Evolutionary conservation across 164 flowering plant genomes (phyloP).

Genomic region (Malania oleifera): DNA sequence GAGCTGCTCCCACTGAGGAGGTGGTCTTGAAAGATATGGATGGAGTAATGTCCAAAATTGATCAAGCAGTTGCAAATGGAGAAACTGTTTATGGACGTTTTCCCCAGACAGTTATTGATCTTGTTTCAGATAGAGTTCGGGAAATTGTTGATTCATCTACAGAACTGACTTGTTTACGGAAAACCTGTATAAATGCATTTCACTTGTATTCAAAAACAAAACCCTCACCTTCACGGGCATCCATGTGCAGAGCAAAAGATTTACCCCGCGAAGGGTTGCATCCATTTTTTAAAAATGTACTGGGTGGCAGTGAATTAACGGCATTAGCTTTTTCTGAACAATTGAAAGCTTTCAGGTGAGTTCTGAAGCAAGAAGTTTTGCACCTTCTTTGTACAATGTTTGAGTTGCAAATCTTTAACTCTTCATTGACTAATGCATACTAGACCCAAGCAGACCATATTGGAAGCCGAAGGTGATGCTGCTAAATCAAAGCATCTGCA

Average conservation of each 20-base stretch:
- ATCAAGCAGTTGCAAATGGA: conserved; percentile 65
- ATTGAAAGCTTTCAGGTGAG: conserved; percentile 75
- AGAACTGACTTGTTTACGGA: conserved; percentile 55
- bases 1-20: conserved; percentile 86
- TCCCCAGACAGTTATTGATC: conserved; percentile 79
- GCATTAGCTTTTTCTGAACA: conserved; percentile 89
- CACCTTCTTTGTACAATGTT: neutral
- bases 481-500: conserved; percentile 58
- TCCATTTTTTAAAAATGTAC: conserved; percentile 60
- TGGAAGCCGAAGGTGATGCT: conserved; percentile 95
- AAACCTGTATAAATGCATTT: conserved; percentile 70
- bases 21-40: conserved; percentile 70
- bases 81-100: conserved; percentile 92
- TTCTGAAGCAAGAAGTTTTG: neutral
- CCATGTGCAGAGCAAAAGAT: conserved; percentile 68
- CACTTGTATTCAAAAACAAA: conserved; percentile 76
- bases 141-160: conserved; percentile 70
- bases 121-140: conserved; percentile 72
- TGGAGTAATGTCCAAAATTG: conserved; percentile 53
- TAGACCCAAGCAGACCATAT: conserved; percentile 90
- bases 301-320: conserved; percentile 62
- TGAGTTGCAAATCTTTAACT: neutral
- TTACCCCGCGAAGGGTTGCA: conserved; percentile 83
- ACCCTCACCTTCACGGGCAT: conserved; percentile 76
- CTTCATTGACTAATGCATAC: conserved; percentile 15